phyloP scores from a whole-genome alignment of 192 early-diverging fungal genomes.

The Martensiomyces pterosporus region DNA sequence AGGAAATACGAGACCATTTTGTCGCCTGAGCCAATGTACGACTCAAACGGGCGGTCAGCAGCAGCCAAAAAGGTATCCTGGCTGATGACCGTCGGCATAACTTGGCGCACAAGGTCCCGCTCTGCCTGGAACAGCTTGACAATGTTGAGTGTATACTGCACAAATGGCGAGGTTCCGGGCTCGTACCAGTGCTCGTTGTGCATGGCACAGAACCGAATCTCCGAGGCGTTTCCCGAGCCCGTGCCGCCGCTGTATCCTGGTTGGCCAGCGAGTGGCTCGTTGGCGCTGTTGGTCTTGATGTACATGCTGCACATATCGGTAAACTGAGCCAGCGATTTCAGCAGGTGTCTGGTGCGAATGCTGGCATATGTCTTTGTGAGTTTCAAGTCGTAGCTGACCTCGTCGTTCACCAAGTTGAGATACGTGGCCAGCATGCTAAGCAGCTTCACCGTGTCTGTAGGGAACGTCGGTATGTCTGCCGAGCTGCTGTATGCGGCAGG shows the following conservation, averaged over 20 bases:
- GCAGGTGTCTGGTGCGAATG: slow-evolving; percentile 42
- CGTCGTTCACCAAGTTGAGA: slow-evolving; percentile 47
- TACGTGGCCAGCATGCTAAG: slow-evolving; percentile 53
- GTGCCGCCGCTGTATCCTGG: slow-evolving; percentile 14
- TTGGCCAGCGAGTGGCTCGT: slow-evolving; percentile 14
- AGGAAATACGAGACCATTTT: slow-evolving; percentile 39
- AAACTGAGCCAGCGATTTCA: slow-evolving; percentile 50
- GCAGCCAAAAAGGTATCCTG: slow-evolving; percentile 36
- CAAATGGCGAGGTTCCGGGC: slow-evolving; percentile 45
- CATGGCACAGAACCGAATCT: slow-evolving; percentile 38
- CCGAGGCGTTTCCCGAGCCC: slow-evolving; percentile 16
- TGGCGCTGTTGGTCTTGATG: slow-evolving; percentile 27
- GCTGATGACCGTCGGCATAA: slow-evolving; percentile 47
- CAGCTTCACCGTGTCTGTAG: slow-evolving; percentile 47
- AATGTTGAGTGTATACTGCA: slow-evolving; percentile 41
- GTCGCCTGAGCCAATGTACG: slow-evolving; percentile 38
- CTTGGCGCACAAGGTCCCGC: slow-evolving; percentile 44
- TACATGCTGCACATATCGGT: slow-evolving; percentile 41
- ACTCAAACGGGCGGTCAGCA: slow-evolving; percentile 31
- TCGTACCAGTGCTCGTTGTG: slow-evolving; percentile 51
- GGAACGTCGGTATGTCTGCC: slow-evolving; percentile 43
- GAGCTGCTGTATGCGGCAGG: slow-evolving; percentile 46
- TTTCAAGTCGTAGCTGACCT: slow-evolving; percentile 46
- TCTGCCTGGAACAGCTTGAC: slow-evolving; percentile 51
- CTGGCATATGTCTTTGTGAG: slow-evolving; percentile 42